Conservation (phyloP, 2,329 filamentous ascomycete species). For the Monilinia laxa region DNA sequence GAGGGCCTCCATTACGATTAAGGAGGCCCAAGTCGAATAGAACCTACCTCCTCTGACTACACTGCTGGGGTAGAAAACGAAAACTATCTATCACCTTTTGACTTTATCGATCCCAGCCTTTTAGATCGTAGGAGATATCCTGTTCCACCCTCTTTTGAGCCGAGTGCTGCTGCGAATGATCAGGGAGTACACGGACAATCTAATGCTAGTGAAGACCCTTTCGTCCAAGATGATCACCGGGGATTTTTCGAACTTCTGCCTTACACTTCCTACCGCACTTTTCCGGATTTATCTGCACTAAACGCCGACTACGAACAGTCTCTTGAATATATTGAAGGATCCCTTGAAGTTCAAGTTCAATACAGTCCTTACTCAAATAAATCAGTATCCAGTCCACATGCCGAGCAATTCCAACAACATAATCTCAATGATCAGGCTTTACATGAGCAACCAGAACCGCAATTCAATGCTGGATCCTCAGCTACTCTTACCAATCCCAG, state of each 20-base stretch:
- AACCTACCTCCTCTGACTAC: slow-evolving; percentile 11
- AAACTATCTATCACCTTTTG: background rate
- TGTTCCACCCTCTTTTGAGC: background rate
- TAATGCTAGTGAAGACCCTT: slow-evolving; percentile 10
- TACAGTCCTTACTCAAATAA: background rate
- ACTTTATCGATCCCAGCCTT: slow-evolving; percentile 21
- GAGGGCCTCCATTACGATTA: slow-evolving; percentile 13
- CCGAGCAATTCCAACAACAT: slow-evolving; percentile 1
- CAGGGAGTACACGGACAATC: background rate
- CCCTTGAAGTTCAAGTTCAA: background rate
- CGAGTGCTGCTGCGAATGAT: slow-evolving; percentile 4
- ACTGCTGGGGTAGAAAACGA: slow-evolving; percentile 14
- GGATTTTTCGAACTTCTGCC: slow-evolving; percentile 11
- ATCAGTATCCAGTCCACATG: background rate
- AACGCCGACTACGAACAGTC: background rate
- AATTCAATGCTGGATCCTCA: background rate
- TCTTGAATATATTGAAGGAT: background rate
- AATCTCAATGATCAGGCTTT: background rate
- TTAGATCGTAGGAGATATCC: slow-evolving; percentile 17
- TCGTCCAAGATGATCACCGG: background rate
- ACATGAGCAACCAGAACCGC: background rate
- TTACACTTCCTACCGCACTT: slow-evolving; percentile 3
- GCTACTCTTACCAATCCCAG: background rate
- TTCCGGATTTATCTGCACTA: background rate
- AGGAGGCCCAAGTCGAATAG: slow-evolving; percentile 21